These are phyloP conservation scores for Lepidium aucheri DNA, from an alignment of 345 rosid genomes.

Conservation along the genomic window DNA sequence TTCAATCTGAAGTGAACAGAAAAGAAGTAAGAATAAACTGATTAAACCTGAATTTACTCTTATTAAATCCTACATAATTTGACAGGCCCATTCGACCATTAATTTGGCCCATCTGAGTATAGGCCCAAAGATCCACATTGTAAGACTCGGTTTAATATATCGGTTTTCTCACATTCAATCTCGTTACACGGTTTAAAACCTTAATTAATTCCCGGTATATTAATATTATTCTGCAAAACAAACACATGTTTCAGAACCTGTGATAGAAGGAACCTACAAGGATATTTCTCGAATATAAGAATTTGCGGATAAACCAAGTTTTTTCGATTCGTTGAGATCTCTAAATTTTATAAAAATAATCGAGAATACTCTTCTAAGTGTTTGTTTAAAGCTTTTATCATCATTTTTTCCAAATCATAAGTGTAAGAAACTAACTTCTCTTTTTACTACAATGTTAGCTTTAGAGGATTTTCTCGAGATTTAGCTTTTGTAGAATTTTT, in stretches of 20 bases:
- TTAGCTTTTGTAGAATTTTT: too few relatives aligned
- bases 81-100: background rate
- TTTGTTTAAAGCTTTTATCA: too few relatives aligned
- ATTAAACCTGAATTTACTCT: background rate
- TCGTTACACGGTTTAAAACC: background rate
- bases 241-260: background rate
- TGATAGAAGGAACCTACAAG: too few relatives aligned
- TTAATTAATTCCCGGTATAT: background rate
- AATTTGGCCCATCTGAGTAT: background rate
- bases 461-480: too few relatives aligned
- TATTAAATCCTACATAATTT: background rate
- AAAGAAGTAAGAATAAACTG: background rate
- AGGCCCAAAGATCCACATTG: background rate
- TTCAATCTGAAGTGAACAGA: background rate
- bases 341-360: too few relatives aligned
- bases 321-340: too few relatives aligned
- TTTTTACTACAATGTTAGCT: too few relatives aligned
- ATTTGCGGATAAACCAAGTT: too few relatives aligned
- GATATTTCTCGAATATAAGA: too few relatives aligned
- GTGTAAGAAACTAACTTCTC: too few relatives aligned
- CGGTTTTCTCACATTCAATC: background rate
- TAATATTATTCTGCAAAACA: background rate
- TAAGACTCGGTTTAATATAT: background rate
- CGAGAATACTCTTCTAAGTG: too few relatives aligned
- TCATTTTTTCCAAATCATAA: too few relatives aligned